phyloP scores from a whole-genome alignment of 2,329 filamentous ascomycete species.

The Orbilia blumenaviensis region DNA sequence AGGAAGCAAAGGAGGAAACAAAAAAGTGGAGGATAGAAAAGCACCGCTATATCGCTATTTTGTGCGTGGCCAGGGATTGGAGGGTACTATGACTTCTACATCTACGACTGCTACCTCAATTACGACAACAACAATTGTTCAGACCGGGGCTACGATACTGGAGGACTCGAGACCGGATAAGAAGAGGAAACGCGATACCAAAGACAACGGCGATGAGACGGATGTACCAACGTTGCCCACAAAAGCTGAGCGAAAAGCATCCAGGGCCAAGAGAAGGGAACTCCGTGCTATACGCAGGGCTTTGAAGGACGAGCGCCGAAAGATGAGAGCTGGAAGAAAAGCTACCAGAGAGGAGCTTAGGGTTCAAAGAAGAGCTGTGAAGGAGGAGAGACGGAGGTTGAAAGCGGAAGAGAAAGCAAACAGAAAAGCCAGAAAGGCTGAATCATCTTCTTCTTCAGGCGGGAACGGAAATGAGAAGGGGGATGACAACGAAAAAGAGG shows the following conservation, averaged over 20 bases:
- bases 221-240: not conserved
- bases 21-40: conserved; percentile 15
- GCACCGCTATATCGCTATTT: conserved; percentile 45
- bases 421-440: not conserved
- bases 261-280: conserved; percentile 31
- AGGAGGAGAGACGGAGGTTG: conserved; percentile 9
- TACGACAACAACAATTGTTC: not conserved
- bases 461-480: not conserved
- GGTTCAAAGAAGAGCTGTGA: conserved; percentile 24
- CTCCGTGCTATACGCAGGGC: conserved; percentile 34
- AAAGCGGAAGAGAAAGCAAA: conserved; percentile 24
- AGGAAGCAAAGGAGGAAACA: not conserved
- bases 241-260: conserved; percentile 27
- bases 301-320: conserved; percentile 31
- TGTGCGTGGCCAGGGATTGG: conserved; percentile 33
- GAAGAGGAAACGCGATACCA: conserved; percentile 36
- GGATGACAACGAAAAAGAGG: not conserved
- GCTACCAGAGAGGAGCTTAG: conserved; percentile 25
- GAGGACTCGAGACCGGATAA: conserved; percentile 1
- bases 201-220: not conserved
- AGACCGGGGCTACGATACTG: not conserved
- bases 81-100: conserved; percentile 29
- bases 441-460: not conserved
- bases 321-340: conserved; percentile 20
- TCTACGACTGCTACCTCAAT: not conserved